Evolutionary conservation across 176 grass and related monocot species (phyloP).

Genomic region (Triticum timopheevii): DNA sequence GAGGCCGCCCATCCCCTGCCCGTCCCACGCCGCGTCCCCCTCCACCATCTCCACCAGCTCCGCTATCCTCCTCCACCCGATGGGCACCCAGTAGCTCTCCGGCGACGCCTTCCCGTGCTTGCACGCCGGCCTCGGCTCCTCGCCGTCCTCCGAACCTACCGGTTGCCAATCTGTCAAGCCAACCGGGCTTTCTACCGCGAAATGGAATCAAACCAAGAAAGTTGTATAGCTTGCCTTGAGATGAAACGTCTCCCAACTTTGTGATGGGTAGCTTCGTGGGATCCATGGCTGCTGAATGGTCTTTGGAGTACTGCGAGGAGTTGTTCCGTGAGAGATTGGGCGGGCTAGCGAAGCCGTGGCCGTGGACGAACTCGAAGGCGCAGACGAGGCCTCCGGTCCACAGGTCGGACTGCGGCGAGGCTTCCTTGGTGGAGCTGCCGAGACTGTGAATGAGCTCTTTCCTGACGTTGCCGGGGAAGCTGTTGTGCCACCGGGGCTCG

Average conservation of each 20-base stretch:
- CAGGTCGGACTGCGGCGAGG: slow-evolving; percentile 27
- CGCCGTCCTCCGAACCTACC: slow-evolving; percentile 14
- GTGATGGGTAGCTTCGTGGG: not conserved
- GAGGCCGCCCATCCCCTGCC: slow-evolving; percentile 9
- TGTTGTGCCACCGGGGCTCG: not conserved
- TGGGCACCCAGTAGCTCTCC: slow-evolving; percentile 49
- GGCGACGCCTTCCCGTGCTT: slow-evolving; percentile 16
- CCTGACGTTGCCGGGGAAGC: not conserved
- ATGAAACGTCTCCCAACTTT: slow-evolving; percentile 16
- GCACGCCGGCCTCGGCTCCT: slow-evolving; percentile 26
- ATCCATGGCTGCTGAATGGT: not conserved
- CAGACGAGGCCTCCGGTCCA: slow-evolving; percentile 56
- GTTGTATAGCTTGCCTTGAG: not conserved
- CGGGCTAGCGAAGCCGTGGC: not conserved
- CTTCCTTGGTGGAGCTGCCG: not conserved
- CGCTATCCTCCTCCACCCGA: slow-evolving; percentile 50
- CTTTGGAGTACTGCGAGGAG: slow-evolving; percentile 18
- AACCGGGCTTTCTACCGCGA: not conserved
- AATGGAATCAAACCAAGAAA: not conserved
- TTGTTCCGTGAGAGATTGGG: slow-evolving; percentile 16
- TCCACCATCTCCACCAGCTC: slow-evolving; percentile 46
- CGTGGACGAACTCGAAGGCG: slow-evolving; percentile 58
- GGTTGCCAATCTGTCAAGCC: not conserved
- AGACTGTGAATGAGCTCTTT: not conserved
- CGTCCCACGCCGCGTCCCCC: slow-evolving; percentile 36